Base-by-base conservation (phyloP, 495 filamentous ascomycete species). In the Aspergillus campestris region DNA sequence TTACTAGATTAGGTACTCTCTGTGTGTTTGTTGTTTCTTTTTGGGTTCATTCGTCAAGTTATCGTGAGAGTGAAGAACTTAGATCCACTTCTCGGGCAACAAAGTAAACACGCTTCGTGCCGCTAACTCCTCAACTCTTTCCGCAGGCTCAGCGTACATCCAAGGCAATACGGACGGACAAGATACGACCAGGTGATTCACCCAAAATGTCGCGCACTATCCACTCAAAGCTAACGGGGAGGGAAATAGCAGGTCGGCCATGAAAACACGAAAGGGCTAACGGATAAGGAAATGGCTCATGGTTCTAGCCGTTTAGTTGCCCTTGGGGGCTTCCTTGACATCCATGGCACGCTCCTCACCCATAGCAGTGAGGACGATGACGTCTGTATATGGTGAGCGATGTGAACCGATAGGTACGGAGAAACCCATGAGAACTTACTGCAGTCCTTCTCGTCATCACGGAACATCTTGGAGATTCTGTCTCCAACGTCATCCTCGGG, bases 301-400 rank as follows among this genome's bases (percentile, higher is more conserved):
- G 42, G 50, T 37, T 35, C 56, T 47, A 45, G 51, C 47, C 49
- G 42, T 45, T 52, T 56, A 48, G 59, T 71, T 64, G 59, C 18
- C 18, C 61, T 62, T 65, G 61, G 59, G 83, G 61, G 85, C 84
- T 71, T 97, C 91, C 80, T 98, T 95, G 71, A 82, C 84, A 64
- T 95, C 89, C 61, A 95, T 86, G 55, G 82, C 86, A 52, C 78
- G 76, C 79, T 96, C 88, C 70, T 97, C 90, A 57, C 85, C 84
- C 92, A 99, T 99, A 64, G 92, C 82, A 50, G 86, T 84, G 62
- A 91, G 84, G 68, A 99, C 77, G 55, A 88, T 86, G 60, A 97
- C 79, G 64, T 88, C 90, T 95, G 53, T 6, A 45, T 12, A 36
- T 51, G 10, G 42, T 56, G 35, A 60, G 49, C 34, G 14, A n/a